Base-by-base conservation (phyloP, 768 basidiomycete genomes). In the Russula brevipes region DNA sequence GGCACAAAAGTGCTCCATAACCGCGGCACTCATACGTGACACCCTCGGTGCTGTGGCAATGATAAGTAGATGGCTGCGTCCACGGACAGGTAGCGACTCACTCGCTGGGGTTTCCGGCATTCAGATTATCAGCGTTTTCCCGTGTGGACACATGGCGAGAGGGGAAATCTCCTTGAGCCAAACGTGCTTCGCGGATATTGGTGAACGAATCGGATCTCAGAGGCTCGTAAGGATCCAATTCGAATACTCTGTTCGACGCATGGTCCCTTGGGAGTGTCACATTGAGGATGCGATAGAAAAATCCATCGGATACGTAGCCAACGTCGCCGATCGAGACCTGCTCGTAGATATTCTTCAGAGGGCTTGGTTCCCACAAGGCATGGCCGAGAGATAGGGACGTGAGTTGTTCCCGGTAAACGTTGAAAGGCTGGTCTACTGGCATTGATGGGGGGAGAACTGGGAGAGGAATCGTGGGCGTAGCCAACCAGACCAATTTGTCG, bases 271-370 rank as follows among this genome's bases (percentile, higher is more conserved):
- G 49, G 24, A 44, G 42, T 3, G 58, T 49, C 12, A 39, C 57
- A 11, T 67, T 69, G 56, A 69, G 66, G 36, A 69, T 59, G 44
- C 64, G 60, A 54, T 52, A 10, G 36, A 69, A 69, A 12, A 42
- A 35, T 1, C 68, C 69, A 2, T 63, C 33, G 4, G 45, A 10
- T 5, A 68, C 47, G 30, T 57, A 69, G 3, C 69, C 69, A 39
- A 69, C 69, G 41, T 69, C 68, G 3, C 65, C 68, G 31, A 69
- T 55, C 7, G 44, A 39, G 55, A 69, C 68, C 1, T 24, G 42
- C 14, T 66, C 55, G 24, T 68, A 69, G 16, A 59, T n/a, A 11
- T 41, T 6, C 3, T 45, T 42, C 10, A n/a, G 30, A 30, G 68
- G 68, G 24, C 62, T 52, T 38, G 68, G 68, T 31, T 66, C 46